Percentiles rank a stretch among this genome's conserved stretches.
phyloP scores from a whole-genome alignment of 179 eudicot genomes.

The Vitellaria paradoxa region DNA sequence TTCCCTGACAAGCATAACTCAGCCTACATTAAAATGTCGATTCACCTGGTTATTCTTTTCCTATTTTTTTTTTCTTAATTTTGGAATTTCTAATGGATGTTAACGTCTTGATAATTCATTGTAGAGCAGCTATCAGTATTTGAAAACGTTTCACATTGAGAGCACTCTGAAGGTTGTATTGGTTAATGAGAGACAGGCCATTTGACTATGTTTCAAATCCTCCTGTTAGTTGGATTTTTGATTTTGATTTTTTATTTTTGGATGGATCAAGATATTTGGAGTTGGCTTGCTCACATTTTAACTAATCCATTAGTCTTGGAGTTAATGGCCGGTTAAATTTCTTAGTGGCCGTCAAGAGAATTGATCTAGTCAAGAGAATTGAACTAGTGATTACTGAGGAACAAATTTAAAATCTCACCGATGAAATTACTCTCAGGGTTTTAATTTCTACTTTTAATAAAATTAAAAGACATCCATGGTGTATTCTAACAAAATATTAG shows the following conservation, averaged over 20 bases:
- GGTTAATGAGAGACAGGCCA: neutral
- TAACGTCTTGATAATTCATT: neutral
- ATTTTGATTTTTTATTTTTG: too few relatives aligned
- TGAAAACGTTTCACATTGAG: neutral
- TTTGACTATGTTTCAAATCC: neutral
- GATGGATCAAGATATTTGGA: too few relatives aligned
- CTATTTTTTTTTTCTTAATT: neutral
- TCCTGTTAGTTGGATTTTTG: too few relatives aligned
- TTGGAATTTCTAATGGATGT: neutral
- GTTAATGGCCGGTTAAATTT: too few relatives aligned
- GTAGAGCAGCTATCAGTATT: neutral
- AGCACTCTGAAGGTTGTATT: neutral
- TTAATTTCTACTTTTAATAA: neutral
- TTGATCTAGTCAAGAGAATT: too few relatives aligned
- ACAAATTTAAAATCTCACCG: too few relatives aligned
- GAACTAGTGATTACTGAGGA: too few relatives aligned
- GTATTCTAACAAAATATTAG: neutral
- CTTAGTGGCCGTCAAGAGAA: too few relatives aligned
- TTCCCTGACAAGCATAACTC: neutral
- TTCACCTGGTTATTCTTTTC: neutral
- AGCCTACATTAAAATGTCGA: neutral
- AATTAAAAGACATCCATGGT: neutral
- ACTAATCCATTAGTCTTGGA: too few relatives aligned
- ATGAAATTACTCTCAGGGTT: too few relatives aligned
- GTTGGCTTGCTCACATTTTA: too few relatives aligned